Base-by-base conservation (phyloP, 2,329 filamentous ascomycete genomes). In the Epicoccum sorghinum region DNA sequence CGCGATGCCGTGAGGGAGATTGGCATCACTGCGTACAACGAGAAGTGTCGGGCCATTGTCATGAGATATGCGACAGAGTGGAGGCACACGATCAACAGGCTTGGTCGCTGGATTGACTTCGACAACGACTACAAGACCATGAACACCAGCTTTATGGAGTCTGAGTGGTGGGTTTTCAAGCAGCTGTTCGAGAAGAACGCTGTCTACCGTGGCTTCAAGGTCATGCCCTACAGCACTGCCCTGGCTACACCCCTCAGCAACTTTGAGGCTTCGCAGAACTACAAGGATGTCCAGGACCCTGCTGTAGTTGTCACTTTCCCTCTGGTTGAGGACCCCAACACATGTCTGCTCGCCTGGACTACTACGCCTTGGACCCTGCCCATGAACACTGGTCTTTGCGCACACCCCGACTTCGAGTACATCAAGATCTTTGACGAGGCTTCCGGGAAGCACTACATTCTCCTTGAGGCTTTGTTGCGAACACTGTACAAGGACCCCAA, bases 61-160 rank as follows among this genome's bases (percentile, higher is more conserved):
- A 96, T 97, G 91, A 86, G 90, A 68, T 97, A 89, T 73, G 86
- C 91, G 9, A 76, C 82, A 13, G 93, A 97, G 74, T 98, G 93
- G 93, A 86, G 91, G 67, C 79, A 86, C 59, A 96, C 91, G 24
- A 89, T 97, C 66, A 91, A 96, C 70, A 83, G 93, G 58, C 78
- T 98, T 36, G 93, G 93, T 52, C 88, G 93, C 53, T 98, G 93
- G 93, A 95, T 97, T 67, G 93, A 97, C 77, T 97, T 98, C 66
- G 93, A 98, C 76, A 95, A 96, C 67, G 91, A 97, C 74, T 97
- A 96, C 81, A 96, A 96, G 86, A 96, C 91, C 32, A 96, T 97
- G 91, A 89, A 98, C 74, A 83, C 88, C n/a, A 87, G 81, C 18
- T 98, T 96, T 78, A 98, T 97, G 93, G 93, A 97, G 79, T 89